Evolutionary conservation across 768 basidiomycete genomes (phyloP).

Genomic region (Tulasnella sp.): DNA sequence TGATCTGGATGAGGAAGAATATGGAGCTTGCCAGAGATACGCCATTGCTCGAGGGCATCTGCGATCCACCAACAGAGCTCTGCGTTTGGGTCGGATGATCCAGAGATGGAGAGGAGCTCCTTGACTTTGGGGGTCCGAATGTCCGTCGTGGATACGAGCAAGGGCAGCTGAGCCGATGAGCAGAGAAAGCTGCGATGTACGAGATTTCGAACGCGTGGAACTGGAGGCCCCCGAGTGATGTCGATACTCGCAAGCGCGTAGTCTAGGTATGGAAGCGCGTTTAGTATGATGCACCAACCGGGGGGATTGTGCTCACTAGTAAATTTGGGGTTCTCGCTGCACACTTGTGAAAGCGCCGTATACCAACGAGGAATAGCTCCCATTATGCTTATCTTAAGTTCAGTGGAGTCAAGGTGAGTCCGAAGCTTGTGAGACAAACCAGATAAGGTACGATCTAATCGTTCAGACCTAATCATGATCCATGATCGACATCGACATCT

Average conservation of each 20-base stretch:
- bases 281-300: not conserved
- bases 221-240: slow-evolving; percentile 35
- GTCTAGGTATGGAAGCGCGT: not conserved
- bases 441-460: too few species aligned
- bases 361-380: slow-evolving; percentile 10
- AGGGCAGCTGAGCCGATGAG: slow-evolving; percentile 33
- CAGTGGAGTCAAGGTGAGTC: too few species aligned
- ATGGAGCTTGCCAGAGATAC: slow-evolving; percentile 47
- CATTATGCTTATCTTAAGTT: too few species aligned
- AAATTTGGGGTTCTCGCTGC: slow-evolving; percentile 5
- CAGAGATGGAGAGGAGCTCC: slow-evolving; percentile 34
- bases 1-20: slow-evolving; percentile 43
- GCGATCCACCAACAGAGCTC: slow-evolving; percentile 70
- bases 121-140: slow-evolving; percentile 55
- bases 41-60: slow-evolving; percentile 58
- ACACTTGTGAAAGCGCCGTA: slow-evolving; percentile 5
- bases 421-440: too few species aligned
- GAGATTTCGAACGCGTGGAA: slow-evolving; percentile 54
- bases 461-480: too few species aligned
- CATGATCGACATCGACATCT: too few species aligned
- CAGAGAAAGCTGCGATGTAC: slow-evolving; percentile 48
- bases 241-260: slow-evolving; percentile 41
- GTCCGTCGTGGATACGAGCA: slow-evolving; percentile 62
- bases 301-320: slow-evolving; percentile 2
- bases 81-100: slow-evolving; percentile 32